Conservation (phyloP, 768 basidiomycete genomes). For the Auriscalpium vulgare region DNA sequence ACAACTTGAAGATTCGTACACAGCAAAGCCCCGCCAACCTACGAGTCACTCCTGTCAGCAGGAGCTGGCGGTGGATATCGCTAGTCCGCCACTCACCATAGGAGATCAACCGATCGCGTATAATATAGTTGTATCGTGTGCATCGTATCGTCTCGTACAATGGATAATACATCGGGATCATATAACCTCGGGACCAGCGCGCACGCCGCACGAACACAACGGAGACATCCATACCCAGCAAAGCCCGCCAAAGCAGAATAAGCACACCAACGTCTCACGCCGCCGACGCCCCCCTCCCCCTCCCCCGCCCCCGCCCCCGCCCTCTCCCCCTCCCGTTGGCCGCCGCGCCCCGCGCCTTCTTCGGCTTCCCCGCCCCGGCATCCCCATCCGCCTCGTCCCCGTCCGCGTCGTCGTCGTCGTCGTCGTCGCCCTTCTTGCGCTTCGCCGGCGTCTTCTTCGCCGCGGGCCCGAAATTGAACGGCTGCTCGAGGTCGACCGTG, state of each 20-base stretch:
- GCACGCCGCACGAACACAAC: too few relatives aligned
- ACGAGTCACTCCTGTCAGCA: too few relatives aligned
- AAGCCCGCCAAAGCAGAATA: too few relatives aligned
- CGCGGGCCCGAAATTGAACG: not conserved
- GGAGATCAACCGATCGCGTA: not conserved
- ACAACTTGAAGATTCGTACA: too few relatives aligned
- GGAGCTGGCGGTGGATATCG: too few relatives aligned
- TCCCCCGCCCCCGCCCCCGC: not conserved
- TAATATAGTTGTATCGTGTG: not conserved
- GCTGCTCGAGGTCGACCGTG: conserved; percentile 11
- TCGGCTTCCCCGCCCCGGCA: not conserved
- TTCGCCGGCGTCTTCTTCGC: conserved; percentile 14
- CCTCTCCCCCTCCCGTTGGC: not conserved
- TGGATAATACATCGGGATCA: not conserved
- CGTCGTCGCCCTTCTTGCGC: conserved; percentile 24
- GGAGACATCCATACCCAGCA: too few relatives aligned
- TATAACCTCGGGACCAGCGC: not conserved
- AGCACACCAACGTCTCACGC: too few relatives aligned
- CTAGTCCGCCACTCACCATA: too few relatives aligned
- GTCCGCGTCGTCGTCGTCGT: conserved; percentile 34
- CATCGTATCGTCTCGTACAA: not conserved
- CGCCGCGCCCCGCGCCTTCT: not conserved
- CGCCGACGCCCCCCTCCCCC: not conserved
- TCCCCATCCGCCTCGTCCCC: not conserved
- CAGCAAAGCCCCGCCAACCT: too few relatives aligned